Evolutionary conservation across 805 yeast genomes (phyloP), one percentile per base, ranked within the genome.

Genomic region (Metschnikowia reukaufii): DNA sequence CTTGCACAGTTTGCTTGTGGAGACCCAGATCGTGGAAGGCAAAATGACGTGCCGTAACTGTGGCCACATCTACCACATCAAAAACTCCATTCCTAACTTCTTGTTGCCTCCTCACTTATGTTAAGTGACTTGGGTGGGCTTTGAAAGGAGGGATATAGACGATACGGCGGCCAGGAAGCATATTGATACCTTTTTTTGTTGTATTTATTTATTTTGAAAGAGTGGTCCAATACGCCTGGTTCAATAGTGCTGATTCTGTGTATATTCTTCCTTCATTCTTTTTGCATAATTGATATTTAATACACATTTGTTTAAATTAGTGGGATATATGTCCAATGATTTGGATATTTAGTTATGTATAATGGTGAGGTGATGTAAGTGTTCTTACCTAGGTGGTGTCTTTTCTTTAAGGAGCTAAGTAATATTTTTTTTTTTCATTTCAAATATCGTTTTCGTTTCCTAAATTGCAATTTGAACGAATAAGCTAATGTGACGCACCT

Each of bases 21-120:
- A 92, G 49, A 92, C 97, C 0, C 89, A 84, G 51, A 88, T 94
- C 44, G 63, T 76, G 8, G 92, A 91, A 58, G 99, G 99, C 2
- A 82, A 83, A 58, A 89, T 94, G 98, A 74, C 73, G 10, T 94
- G 99, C 64, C 73, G 77, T 18, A 84, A 84, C 67, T 94, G 99
- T 64, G 83, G 81, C 1, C 97, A 92, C 66, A 73, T 86, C 6
- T 94, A 91, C 68, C 81, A 86, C 70, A 86, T 94, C 70, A 92
- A 91, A 68, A 91, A 89, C 73, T 82, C 94, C 42, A 90, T 94
- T 57, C 97, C 99, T 30, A 92, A 92, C 74, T 86, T 94, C 67
- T 70, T 94, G 45, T 77, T 94, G 30, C 98, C 99, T 27, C 98
- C 98, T 6, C 98, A 94, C 63, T 74, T 94, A 56, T 95, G 91